These are phyloP conservation scores for Beauveria bassiana DNA, from an alignment of 2,329 filamentous ascomycete genomes.

Conservation along the genomic window DNA sequence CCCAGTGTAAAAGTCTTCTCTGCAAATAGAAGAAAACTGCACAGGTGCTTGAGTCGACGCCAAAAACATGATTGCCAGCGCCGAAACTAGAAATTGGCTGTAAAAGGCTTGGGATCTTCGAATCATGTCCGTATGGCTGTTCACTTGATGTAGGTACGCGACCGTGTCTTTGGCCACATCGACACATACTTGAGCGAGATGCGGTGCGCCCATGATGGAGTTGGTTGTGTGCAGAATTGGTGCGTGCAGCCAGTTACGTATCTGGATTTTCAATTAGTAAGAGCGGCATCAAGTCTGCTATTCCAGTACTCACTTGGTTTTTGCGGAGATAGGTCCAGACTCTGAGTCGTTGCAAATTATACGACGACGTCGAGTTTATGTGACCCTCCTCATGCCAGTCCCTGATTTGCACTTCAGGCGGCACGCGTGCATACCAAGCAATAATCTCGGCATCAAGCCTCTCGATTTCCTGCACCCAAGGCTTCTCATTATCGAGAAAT, in stretches of 20 bases:
- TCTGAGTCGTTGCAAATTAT: constrained; percentile 64
- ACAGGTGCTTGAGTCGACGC: constrained; percentile 69
- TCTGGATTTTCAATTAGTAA: constrained; percentile 27
- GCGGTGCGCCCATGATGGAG: constrained; percentile 70
- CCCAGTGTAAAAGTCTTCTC: constrained; percentile 72
- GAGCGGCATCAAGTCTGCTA: background rate
- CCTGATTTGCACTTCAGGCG: constrained; percentile 47
- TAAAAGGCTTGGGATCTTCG: constrained; percentile 67
- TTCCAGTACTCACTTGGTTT: constrained; percentile 53
- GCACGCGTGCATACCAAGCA: constrained; percentile 78
- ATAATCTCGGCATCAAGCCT: constrained; percentile 76
- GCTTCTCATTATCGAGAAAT: background rate
- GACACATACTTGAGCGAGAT: constrained; percentile 65
- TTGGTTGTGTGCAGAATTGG: constrained; percentile 78
- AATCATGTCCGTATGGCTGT: constrained; percentile 66
- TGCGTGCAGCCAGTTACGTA: constrained; percentile 82
- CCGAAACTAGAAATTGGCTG: constrained; percentile 71
- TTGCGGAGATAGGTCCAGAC: constrained; percentile 79
- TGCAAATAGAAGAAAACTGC: constrained; percentile 58
- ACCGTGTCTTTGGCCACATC: constrained; percentile 73
- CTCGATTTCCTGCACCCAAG: constrained; percentile 54
- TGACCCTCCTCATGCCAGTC: constrained; percentile 49
- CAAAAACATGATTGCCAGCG: constrained; percentile 67
- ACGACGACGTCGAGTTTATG: constrained; percentile 48
- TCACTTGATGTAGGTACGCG: constrained; percentile 60